A percentile compares a stretch with the other conserved stretches of the same genome.
phyloP scores from a whole-genome alignment of 208 protist species.

The Leishmania amazonensis region DNA sequence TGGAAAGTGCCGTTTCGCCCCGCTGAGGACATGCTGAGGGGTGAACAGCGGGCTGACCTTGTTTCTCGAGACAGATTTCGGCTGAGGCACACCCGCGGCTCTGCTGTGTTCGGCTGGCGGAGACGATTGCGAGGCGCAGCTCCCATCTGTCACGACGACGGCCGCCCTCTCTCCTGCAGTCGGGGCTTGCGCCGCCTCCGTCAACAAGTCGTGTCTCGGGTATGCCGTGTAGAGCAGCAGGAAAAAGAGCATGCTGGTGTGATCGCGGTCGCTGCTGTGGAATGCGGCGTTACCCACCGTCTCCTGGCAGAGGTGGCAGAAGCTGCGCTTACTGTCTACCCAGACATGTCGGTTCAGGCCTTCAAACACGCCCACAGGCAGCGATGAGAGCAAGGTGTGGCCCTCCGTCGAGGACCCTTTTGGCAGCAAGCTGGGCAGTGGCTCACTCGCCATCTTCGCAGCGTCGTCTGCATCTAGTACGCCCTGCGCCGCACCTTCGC shows the following conservation, averaged over 20 bases:
- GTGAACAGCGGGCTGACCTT: not conserved
- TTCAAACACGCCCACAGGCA: constrained; percentile 57
- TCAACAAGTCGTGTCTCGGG: constrained; percentile 41
- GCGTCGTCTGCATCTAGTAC: not conserved
- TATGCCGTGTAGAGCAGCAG: constrained; percentile 76
- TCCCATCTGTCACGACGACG: not conserved
- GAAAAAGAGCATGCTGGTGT: constrained; percentile 85
- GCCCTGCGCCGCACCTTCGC: not conserved
- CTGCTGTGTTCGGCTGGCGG: not conserved
- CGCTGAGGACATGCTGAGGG: constrained; percentile 22
- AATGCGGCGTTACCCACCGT: constrained; percentile 55
- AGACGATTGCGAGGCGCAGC: not conserved
- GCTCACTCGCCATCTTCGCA: not conserved
- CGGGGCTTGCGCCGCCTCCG: constrained; percentile 1
- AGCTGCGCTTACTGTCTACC: constrained; percentile 63
- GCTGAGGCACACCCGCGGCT: not conserved
- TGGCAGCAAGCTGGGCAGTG: not conserved
- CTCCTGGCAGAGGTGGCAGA: constrained; percentile 87
- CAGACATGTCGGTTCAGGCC: constrained; percentile 83
- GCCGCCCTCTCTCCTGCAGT: constrained; percentile 11
- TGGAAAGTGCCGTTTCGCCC: constrained; percentile 32
- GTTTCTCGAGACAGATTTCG: not conserved
- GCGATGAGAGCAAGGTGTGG: constrained; percentile 17
- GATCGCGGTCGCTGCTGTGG: constrained; percentile 81
- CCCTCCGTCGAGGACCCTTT: constrained; percentile 50